Percentiles rank a stretch among this genome's conserved stretches.
Evolutionary conservation across 805 yeast species (phyloP).

Genomic region (Barnettozyma sp.): DNA sequence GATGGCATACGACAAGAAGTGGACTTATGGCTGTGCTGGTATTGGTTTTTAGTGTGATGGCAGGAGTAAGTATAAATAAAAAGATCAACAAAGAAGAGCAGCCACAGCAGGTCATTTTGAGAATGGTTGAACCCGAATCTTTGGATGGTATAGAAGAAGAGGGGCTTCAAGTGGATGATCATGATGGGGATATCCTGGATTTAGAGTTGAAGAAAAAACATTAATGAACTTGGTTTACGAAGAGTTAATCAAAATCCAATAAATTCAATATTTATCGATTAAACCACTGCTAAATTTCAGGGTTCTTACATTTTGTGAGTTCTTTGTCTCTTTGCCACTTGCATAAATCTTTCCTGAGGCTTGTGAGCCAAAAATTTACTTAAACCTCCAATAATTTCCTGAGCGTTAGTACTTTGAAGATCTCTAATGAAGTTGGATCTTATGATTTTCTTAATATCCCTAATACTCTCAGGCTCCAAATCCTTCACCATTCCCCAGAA

Average conservation of each 20-base stretch:
- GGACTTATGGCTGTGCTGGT: conserved; percentile 73
- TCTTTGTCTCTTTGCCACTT: conserved; percentile 45
- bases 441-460: conserved; percentile 38
- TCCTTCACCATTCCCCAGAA: conserved; percentile 29
- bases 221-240: too few relatives aligned
- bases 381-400: conserved; percentile 65
- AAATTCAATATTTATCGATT: too few relatives aligned
- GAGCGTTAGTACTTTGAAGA: conserved; percentile 46
- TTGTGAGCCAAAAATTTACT: conserved; percentile 63
- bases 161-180: conserved; percentile 6
- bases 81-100: conserved; percentile 28
- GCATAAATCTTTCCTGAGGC: conserved; percentile 63
- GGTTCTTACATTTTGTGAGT: conserved; percentile 50
- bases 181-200: conserved; percentile 1
- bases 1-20: conserved; percentile 91
- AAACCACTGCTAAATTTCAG: too few relatives aligned
- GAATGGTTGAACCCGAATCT: conserved; percentile 27
- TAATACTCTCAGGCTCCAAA: conserved; percentile 35
- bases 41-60: conserved; percentile 55
- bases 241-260: too few relatives aligned
- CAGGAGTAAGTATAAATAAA: conserved; percentile 39
- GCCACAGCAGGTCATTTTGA: conserved; percentile 30
- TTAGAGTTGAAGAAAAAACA: conserved; percentile 7
- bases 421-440: conserved; percentile 25
- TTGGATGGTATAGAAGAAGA: conserved; percentile 21